phyloP scores from a whole-genome alignment of 352 stramenopile species.

The Globisporangium solare region DNA sequence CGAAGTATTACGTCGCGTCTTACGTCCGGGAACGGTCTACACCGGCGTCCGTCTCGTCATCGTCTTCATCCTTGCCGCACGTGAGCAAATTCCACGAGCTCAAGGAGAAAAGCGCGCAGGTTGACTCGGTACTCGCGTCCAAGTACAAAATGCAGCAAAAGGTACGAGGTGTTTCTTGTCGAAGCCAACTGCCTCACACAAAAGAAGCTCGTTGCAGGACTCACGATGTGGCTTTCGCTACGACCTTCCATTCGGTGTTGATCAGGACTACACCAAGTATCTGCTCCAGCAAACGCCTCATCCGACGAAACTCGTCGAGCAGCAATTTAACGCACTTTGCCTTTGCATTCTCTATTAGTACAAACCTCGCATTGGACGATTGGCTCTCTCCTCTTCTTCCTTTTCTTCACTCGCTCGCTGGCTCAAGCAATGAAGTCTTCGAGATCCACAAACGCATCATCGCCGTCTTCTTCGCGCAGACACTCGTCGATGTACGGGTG shows the following conservation, averaged over 20 bases:
- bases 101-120: conserved; percentile 22
- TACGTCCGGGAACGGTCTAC: conserved; percentile 22
- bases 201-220: neutral
- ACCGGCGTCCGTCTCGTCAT: neutral
- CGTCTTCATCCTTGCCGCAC: conserved; percentile 1
- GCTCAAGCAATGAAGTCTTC: conserved; percentile 75
- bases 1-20: conserved; percentile 33
- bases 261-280: conserved; percentile 44
- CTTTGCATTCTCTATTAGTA: neutral
- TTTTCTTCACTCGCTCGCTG: neutral
- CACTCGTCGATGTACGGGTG: conserved; percentile 77
- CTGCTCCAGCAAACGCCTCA: conserved; percentile 27
- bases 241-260: no score
- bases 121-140: conserved; percentile 22
- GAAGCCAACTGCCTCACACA: neutral
- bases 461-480: conserved; percentile 63
- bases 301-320: conserved; percentile 28
- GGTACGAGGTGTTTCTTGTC: conserved; percentile 12
- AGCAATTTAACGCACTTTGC: conserved; percentile 19
- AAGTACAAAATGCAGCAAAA: conserved; percentile 53
- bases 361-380: no score
- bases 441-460: conserved; percentile 63
- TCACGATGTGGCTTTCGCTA: no score
- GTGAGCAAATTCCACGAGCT: conserved; percentile 26
- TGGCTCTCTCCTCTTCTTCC: neutral